phyloP scores from a whole-genome alignment of 2,329 filamentous ascomycete genomes.

The Penicillium sumatraense region DNA sequence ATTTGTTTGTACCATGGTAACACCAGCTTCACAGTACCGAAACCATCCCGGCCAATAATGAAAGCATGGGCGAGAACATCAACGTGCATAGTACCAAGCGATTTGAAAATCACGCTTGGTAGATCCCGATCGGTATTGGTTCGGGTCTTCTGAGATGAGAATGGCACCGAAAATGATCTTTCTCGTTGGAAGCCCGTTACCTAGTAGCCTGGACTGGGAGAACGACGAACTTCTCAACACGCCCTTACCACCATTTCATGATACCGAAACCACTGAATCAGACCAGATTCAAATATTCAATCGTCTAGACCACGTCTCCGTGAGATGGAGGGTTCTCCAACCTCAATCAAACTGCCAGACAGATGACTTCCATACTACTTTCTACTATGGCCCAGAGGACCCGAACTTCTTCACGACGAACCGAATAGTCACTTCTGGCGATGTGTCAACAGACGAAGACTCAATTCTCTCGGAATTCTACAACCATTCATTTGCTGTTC shows the following conservation, averaged over 20 bases:
- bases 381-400: slow-evolving; percentile 18
- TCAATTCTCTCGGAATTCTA: slow-evolving; percentile 68
- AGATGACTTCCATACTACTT: slow-evolving; percentile 11
- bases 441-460: slow-evolving; percentile 24
- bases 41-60: not conserved
- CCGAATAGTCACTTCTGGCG: slow-evolving; percentile 29
- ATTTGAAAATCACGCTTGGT: not conserved
- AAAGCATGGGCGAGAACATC: not conserved
- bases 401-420: slow-evolving; percentile 37
- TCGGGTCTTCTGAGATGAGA: not conserved
- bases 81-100: not conserved
- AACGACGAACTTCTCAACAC: slow-evolving; percentile 54
- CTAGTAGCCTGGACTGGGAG: slow-evolving; percentile 59
- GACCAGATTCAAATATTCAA: slow-evolving; percentile 7
- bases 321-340: slow-evolving; percentile 38
- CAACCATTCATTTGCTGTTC: slow-evolving; percentile 74
- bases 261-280: slow-evolving; percentile 7
- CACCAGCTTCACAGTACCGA: not conserved
- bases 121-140: too few species aligned
- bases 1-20: too few species aligned
- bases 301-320: slow-evolving; percentile 13
- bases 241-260: slow-evolving; percentile 45
- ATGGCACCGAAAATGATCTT: slow-evolving; percentile 50
- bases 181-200: slow-evolving; percentile 66
- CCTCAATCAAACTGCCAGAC: slow-evolving; percentile 9